Evolutionary conservation across 2,329 filamentous ascomycete genomes (phyloP).

Genomic region (Cladophialophora immunda): DNA sequence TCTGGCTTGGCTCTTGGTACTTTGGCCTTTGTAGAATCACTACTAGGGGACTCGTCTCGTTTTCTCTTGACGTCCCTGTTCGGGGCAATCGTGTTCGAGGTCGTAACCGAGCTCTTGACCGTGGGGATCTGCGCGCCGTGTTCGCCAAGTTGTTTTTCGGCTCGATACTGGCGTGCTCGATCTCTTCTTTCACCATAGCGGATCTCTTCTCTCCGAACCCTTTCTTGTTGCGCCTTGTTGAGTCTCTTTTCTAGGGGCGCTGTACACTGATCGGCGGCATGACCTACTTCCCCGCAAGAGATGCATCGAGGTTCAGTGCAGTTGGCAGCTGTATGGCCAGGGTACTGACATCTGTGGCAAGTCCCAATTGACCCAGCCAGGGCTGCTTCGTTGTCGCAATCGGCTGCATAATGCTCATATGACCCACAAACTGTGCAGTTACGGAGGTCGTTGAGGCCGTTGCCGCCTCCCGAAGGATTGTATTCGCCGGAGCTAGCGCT

Average conservation of each 20-base stretch:
- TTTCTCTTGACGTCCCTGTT: slow-evolving; percentile 36
- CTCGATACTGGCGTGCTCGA: slow-evolving; percentile 49
- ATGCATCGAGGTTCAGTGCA: slow-evolving; percentile 55
- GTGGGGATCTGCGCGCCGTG: slow-evolving; percentile 56
- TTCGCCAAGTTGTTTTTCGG: slow-evolving; percentile 52
- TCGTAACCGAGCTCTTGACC: slow-evolving; percentile 39
- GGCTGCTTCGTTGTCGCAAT: slow-evolving; percentile 57
- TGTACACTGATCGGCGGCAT: slow-evolving; percentile 48
- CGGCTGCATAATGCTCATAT: slow-evolving; percentile 52
- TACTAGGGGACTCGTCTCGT: slow-evolving; percentile 30
- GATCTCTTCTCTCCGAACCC: slow-evolving; percentile 50
- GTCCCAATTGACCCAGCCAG: slow-evolving; percentile 48
- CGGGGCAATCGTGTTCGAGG: slow-evolving; percentile 3
- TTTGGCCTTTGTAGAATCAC: slow-evolving; percentile 24
- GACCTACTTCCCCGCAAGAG: slow-evolving; percentile 56
- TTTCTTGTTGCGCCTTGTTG: slow-evolving; percentile 48
- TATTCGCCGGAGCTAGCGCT: slow-evolving; percentile 33
- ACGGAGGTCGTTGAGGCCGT: slow-evolving; percentile 53
- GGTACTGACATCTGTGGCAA: slow-evolving; percentile 53
- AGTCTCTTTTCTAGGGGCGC: slow-evolving; percentile 44
- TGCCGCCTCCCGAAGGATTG: slow-evolving; percentile 54
- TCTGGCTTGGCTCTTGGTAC: slow-evolving; percentile 21
- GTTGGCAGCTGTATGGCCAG: slow-evolving; percentile 48
- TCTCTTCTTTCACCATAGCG: slow-evolving; percentile 47
- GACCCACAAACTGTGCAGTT: slow-evolving; percentile 58